Evolutionary conservation across 202 grass and related monocot genomes (phyloP).

Genomic region (Zizania palustris): DNA sequence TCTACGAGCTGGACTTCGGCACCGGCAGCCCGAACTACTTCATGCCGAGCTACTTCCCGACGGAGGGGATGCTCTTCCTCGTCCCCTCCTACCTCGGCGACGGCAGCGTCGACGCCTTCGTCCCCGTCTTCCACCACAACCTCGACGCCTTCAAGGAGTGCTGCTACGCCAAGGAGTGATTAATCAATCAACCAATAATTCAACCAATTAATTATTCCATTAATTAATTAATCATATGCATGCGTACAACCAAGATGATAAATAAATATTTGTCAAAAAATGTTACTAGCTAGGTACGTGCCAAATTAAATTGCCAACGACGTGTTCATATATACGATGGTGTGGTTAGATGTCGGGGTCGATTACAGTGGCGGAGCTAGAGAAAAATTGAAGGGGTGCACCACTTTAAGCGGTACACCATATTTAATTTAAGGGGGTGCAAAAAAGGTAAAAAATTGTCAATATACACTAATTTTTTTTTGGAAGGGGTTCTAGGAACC

Average conservation of each 20-base stretch:
- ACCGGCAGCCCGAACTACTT: constrained; percentile 46
- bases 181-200: not conserved
- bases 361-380: no score
- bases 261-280: not conserved
- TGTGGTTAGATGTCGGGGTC: not conserved
- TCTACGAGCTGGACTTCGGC: constrained; percentile 62
- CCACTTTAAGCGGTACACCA: no score
- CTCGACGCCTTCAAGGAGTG: constrained; percentile 50
- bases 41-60: constrained; percentile 56
- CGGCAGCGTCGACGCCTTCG: constrained; percentile 59
- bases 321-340: not conserved
- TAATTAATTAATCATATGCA: not conserved
- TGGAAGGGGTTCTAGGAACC: no score
- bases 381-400: no score
- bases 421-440: no score
- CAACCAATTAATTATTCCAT: not conserved
- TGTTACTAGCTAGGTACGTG: not conserved
- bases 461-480: no score
- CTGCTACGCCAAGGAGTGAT: constrained; percentile 53
- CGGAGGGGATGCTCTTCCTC: constrained; percentile 59
- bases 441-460: no score
- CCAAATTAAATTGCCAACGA: not conserved
- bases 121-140: constrained; percentile 43
- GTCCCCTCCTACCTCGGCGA: constrained; percentile 53
- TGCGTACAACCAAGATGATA: no score